phyloP scores from a whole-genome alignment of 2,329 filamentous ascomycete species.

The Ambrosiella beaveri region DNA sequence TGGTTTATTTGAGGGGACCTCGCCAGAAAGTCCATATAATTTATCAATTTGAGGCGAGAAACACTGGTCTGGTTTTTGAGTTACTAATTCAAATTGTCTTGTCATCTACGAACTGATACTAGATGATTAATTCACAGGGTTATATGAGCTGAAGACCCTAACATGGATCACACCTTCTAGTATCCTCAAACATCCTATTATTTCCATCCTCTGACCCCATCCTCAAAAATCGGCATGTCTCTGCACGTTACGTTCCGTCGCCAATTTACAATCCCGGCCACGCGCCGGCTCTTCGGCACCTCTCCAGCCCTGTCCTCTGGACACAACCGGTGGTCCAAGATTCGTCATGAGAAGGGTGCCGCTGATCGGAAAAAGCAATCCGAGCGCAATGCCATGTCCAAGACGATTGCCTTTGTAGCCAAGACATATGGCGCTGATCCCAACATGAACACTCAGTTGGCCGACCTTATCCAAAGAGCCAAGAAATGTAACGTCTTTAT shows the following conservation, averaged over 20 bases:
- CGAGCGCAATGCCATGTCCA: constrained; percentile 48
- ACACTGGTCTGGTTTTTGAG: too few species aligned
- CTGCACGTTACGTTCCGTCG: neutral
- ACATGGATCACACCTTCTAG: too few species aligned
- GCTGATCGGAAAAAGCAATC: constrained; percentile 66
- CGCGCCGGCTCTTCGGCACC: neutral
- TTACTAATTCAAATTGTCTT: too few species aligned
- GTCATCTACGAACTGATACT: too few species aligned
- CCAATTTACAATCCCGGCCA: neutral
- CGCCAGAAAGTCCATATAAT: too few species aligned
- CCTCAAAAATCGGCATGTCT: neutral
- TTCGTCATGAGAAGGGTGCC: constrained; percentile 83
- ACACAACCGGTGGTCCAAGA: constrained; percentile 91
- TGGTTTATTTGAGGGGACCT: too few species aligned
- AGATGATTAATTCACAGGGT: too few species aligned
- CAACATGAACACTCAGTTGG: constrained; percentile 58
- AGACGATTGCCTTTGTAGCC: constrained; percentile 57
- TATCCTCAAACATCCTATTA: neutral
- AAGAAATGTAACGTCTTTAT: constrained; percentile 45
- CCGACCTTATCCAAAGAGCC: constrained; percentile 52
- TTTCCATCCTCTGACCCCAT: neutral
- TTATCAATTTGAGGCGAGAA: too few species aligned
- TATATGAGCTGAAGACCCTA: too few species aligned
- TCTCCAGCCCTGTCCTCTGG: constrained; percentile 38
- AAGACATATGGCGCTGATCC: constrained; percentile 32